Conservation (phyloP, 2,329 filamentous ascomycete species). For the Mariannaea sp. region DNA sequence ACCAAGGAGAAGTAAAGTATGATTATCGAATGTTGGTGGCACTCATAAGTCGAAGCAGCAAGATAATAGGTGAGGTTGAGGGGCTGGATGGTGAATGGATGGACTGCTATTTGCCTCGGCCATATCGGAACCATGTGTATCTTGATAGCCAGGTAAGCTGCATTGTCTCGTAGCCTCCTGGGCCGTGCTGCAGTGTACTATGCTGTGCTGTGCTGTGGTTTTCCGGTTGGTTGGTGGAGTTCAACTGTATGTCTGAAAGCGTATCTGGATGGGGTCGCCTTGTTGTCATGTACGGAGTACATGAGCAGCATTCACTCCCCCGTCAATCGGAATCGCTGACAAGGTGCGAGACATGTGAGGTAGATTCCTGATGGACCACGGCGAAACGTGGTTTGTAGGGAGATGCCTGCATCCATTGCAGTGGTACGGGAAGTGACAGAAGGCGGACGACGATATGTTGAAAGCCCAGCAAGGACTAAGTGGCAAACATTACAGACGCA, state of each 20-base stretch:
- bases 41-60: background rate
- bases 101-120: background rate
- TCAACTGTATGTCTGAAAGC: conserved; percentile 2
- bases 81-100: background rate
- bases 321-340: conserved; percentile 9
- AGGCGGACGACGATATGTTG: too few relatives aligned
- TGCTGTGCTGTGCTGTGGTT: conserved; percentile 7
- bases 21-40: conserved; percentile 2
- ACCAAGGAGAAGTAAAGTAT: background rate
- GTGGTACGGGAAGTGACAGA: background rate
- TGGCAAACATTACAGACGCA: conserved; percentile 2
- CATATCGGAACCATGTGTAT: background rate
- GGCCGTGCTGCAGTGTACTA: background rate
- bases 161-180: background rate
- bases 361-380: too few relatives aligned
- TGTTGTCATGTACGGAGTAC: background rate
- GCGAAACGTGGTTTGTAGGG: background rate
- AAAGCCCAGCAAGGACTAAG: background rate
- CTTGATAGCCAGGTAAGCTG: background rate
- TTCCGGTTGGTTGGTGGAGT: conserved; percentile 6
- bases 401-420: background rate
- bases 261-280: conserved; percentile 1
- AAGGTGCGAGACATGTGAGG: conserved; percentile 12
- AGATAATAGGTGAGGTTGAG: background rate
- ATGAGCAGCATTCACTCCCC: background rate